Base-by-base conservation (phyloP, 176 grass and related monocot genomes). In the Ampelocalamus luodianensis region DNA sequence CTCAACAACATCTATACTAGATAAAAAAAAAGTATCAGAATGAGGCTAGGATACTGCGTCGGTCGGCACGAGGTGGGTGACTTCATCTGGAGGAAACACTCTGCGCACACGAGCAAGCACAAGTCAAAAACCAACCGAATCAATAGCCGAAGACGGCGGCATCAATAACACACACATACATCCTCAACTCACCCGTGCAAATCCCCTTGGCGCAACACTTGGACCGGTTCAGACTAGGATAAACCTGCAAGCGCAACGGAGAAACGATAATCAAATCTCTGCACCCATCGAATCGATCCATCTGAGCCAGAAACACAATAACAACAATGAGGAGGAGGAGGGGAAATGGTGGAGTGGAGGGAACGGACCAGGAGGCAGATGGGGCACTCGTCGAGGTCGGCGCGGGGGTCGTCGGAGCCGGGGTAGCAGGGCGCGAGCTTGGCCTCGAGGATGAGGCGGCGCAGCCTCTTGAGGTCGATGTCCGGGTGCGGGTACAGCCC, bases 71-170 rank as follows among this genome's bases (percentile, higher is more conserved):
- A 83, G 81, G 80, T 87, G 34, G 88, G 83, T 10, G 93, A 91
- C 69, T 92, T 98, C 88, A 98, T 90, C 87, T 95, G 96, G 68
- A 98, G 96, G 87, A 98, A 98, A 78, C 96, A 98, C 87, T 98
- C 96, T 98, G 89, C 61, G 77, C 8, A 74, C 34, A 85, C 0
- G 40, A 80, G 34, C 32, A 14, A 80, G 6, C 56, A 49, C 26
- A 39, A 40, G 40, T 72, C 71, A 84, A 42, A 50, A 36, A 60
- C 39, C 43, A 87, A 15, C 16, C 14, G 4, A 81, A 42, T 60
- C 20, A 55, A 38, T 7, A 34, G 42, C 20, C 43, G 34, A n/a
- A 65, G 37, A 61, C 42, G 53, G 42, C 51, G 24, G 9, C 60
- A n/a, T 16, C 54, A 53, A 13, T 3, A 24, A 13, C 10, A 14